A percentile compares a stretch with the other conserved stretches of the same genome.
Conservation (phyloP, 2,329 filamentous ascomycete species). For the Pseudodiploospora longispora region DNA sequence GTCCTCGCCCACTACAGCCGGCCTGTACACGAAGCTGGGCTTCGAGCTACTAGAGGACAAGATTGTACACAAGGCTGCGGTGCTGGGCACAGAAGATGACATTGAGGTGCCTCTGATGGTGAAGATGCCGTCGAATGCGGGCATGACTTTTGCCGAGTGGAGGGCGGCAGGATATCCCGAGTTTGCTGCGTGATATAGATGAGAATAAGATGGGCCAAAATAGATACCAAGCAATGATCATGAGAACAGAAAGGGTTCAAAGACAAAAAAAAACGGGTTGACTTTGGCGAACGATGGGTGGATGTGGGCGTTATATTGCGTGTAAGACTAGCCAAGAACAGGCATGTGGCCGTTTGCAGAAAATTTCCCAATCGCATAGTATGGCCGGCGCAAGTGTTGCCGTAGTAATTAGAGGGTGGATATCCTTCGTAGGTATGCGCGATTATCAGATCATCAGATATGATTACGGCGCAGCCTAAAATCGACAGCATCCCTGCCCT, state of each 20-base stretch:
- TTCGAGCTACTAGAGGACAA: slow-evolving; percentile 32
- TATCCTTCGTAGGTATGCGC: background rate
- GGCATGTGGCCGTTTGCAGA: background rate
- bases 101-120: slow-evolving; percentile 34
- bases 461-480: background rate
- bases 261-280: background rate
- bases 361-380: background rate
- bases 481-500: no score
- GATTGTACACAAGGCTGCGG: slow-evolving; percentile 28
- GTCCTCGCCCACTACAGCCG: slow-evolving; percentile 31
- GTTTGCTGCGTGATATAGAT: no score
- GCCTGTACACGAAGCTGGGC: slow-evolving; percentile 38
- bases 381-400: background rate
- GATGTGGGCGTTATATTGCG: no score
- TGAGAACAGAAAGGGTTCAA: no score
- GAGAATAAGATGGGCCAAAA: no score
- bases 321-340: background rate
- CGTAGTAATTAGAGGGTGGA: background rate
- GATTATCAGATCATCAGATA: slow-evolving; percentile 31
- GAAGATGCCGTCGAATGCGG: slow-evolving; percentile 27
- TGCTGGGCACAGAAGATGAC: slow-evolving; percentile 26
- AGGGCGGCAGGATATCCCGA: slow-evolving; percentile 14
- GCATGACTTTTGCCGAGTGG: slow-evolving; percentile 28
- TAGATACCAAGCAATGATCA: no score
- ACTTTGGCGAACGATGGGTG: background rate